These are phyloP conservation scores for Colletotrichum noveboracense DNA, from an alignment of 2,329 filamentous ascomycete genomes.

Conservation along the genomic window DNA sequence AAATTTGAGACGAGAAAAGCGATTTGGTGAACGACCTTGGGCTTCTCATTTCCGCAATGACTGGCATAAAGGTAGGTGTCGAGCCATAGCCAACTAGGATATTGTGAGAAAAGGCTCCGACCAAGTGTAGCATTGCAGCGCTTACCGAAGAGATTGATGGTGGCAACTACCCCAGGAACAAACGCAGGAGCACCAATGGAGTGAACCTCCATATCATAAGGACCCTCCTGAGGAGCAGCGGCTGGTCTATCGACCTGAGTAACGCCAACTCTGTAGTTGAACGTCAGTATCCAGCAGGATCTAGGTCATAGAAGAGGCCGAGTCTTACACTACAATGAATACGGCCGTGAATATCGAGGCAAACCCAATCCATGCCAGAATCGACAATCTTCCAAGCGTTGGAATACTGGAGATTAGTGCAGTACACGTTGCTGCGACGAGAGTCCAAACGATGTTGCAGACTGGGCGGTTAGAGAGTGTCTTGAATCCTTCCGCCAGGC, in stretches of 20 bases:
- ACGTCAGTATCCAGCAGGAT: background rate
- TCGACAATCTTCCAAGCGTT: constrained; percentile 20
- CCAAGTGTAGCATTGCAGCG: background rate
- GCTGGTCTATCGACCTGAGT: constrained; percentile 24
- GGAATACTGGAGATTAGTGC: constrained; percentile 21
- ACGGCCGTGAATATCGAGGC: constrained; percentile 53
- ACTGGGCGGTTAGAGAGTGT: background rate
- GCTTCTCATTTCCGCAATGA: background rate
- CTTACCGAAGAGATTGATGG: constrained; percentile 30
- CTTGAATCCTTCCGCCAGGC: background rate
- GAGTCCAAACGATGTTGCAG: constrained; percentile 27
- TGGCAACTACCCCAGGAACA: constrained; percentile 27
- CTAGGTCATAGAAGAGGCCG: background rate
- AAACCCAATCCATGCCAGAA: constrained; percentile 64
- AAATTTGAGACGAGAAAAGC: background rate
- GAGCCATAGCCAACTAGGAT: background rate
- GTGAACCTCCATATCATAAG: constrained; percentile 25
- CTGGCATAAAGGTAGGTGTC: background rate
- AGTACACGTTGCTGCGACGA: constrained; percentile 27
- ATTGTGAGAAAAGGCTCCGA: background rate
- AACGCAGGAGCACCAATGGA: constrained; percentile 26
- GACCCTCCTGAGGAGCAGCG: constrained; percentile 25
- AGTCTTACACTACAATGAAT: constrained; percentile 32
- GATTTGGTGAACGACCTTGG: background rate
- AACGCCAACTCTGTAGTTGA: constrained; percentile 26